These are phyloP conservation scores for Pseudocercospora pini-densiflorae DNA, from an alignment of 2,329 filamentous ascomycete genomes.

Conservation along the genomic window DNA sequence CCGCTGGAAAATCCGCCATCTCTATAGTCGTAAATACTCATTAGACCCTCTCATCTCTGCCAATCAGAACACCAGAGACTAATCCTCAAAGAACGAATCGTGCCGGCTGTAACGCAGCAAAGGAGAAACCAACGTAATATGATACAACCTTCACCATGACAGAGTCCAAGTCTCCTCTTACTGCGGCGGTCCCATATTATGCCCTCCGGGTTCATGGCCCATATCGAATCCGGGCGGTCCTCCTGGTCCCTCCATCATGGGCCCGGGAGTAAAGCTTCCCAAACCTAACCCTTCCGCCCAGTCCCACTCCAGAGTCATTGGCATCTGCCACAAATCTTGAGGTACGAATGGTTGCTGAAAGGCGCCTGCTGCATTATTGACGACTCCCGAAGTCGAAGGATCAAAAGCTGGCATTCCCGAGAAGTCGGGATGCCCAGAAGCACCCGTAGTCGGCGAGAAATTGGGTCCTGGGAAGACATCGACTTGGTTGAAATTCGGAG, in stretches of 20 bases:
- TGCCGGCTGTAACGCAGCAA: constrained; percentile 8
- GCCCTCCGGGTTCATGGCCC: not conserved
- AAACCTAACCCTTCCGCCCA: constrained; percentile 59
- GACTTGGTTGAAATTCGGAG: constrained; percentile 68
- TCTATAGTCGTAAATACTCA: not conserved
- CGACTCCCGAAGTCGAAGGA: constrained; percentile 1
- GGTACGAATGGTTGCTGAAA: constrained; percentile 89
- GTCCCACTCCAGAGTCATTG: constrained; percentile 94
- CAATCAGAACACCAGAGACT: not conserved
- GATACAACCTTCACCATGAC: not conserved
- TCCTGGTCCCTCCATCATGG: constrained; percentile 10
- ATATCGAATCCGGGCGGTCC: not conserved
- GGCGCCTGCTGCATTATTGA: constrained; percentile 32
- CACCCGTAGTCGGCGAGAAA: constrained; percentile 13
- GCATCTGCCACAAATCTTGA: constrained; percentile 92
- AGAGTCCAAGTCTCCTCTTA: not conserved
- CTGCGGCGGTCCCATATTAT: constrained; percentile 3
- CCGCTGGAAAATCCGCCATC: not conserved
- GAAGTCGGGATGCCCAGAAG: constrained; percentile 19
- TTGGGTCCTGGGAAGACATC: constrained; percentile 17
- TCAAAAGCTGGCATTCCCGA: constrained; percentile 16
- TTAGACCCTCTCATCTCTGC: not conserved
- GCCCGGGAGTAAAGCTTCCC: constrained; percentile 38
- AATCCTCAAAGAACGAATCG: not conserved
- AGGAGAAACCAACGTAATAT: not conserved